Evolutionary conservation across 805 yeast species (phyloP).

Genomic region (Yamadazyma ubonensis): DNA sequence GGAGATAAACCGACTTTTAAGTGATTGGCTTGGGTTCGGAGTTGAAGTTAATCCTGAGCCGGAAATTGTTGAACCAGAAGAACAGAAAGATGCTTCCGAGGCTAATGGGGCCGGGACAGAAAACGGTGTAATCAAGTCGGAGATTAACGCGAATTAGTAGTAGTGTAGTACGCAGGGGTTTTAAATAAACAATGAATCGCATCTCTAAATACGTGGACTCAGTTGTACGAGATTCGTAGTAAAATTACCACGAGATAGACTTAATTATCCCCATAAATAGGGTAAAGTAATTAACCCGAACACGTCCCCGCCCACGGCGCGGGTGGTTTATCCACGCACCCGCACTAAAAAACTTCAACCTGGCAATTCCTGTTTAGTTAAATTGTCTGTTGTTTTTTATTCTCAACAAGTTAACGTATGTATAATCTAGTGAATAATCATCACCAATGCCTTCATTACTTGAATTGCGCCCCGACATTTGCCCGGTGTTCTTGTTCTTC

Average conservation of each 20-base stretch:
- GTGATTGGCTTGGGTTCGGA: conserved; percentile 18
- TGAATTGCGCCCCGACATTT: too few relatives aligned
- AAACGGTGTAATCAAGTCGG: conserved; percentile 7
- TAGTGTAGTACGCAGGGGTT: too few relatives aligned
- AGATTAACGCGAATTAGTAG: too few relatives aligned
- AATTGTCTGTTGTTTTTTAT: conserved; percentile 9
- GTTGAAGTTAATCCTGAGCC: conserved; percentile 18
- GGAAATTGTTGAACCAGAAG: conserved; percentile 13
- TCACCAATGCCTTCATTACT: too few relatives aligned
- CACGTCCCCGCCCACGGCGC: conserved; percentile 1
- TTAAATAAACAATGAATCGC: too few relatives aligned
- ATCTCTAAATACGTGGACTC: too few relatives aligned
- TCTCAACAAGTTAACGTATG: conserved; percentile 6
- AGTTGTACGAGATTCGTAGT: too few relatives aligned
- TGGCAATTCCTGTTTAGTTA: conserved; percentile 11
- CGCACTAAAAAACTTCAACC: conserved; percentile 6
- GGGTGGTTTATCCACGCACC: conserved; percentile 3
- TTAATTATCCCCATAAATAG: too few relatives aligned
- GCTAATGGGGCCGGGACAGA: conserved; percentile 9
- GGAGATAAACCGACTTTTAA: conserved; percentile 19
- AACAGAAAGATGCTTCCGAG: conserved; percentile 4
- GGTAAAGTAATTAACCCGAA: background rate
- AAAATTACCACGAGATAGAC: too few relatives aligned
- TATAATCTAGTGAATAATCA: too few relatives aligned
- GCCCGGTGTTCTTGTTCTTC: too few relatives aligned